A percentile compares a stretch with the other conserved stretches of the same genome.
Conservation (phyloP, 1,284 basidiomycete genomes). For the Ceratorhiza oryzae-sativae region DNA sequence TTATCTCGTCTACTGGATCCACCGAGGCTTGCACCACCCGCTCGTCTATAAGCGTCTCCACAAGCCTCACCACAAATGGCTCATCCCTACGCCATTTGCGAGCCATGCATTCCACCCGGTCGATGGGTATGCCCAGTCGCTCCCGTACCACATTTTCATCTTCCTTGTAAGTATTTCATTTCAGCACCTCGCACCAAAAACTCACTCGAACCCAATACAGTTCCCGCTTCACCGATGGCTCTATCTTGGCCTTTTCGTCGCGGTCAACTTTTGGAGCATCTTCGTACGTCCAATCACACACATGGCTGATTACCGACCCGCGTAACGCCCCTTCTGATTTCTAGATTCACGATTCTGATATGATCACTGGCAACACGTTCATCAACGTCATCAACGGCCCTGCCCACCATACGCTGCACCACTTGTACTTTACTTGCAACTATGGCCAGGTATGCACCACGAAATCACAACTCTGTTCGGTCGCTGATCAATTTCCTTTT, state of each 20-base stretch:
- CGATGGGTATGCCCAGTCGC: slow-evolving; percentile 92
- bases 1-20: slow-evolving; percentile 92
- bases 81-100: slow-evolving; percentile 95
- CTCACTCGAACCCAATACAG: not conserved
- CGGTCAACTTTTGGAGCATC: slow-evolving; percentile 93
- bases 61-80: slow-evolving; percentile 99
- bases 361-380: slow-evolving; percentile 92
- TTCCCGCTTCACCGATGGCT: slow-evolving; percentile 89
- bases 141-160: slow-evolving; percentile 95
- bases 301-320: slow-evolving; percentile 4
- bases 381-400: slow-evolving; percentile 96
- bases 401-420: slow-evolving; percentile 96
- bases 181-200: not conserved
- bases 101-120: slow-evolving; percentile 97
- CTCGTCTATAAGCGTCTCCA: slow-evolving; percentile 88
- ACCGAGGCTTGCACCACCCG: slow-evolving; percentile 90
- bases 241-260: slow-evolving; percentile 83
- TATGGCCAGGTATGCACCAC: slow-evolving; percentile 72
- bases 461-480: not conserved
- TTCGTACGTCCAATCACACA: slow-evolving; percentile 59
- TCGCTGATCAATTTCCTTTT: slow-evolving; percentile 22
- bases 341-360: slow-evolving; percentile 99
- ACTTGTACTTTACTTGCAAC: slow-evolving; percentile 95
- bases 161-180: slow-evolving; percentile 58
- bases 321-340: not conserved